Evolutionary conservation across 768 basidiomycete species (phyloP), one percentile per base, ranked within the genome.

Genomic region (Leccinum subgranulosum): DNA sequence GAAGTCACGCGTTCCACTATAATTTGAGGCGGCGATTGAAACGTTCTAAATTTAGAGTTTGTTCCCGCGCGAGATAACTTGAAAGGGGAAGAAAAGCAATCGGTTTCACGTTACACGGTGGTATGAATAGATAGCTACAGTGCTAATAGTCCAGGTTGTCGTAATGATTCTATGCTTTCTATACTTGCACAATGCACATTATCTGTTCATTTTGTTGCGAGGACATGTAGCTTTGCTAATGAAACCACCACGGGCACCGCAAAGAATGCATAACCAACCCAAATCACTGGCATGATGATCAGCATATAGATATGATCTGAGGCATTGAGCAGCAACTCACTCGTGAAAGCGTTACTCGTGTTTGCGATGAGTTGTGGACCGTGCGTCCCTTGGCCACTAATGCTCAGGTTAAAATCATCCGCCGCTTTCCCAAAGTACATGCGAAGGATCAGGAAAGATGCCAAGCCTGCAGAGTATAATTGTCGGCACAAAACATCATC

Each of bases 351-450:
- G 62, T 88, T 90, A 59, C 86, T 81, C n/a, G 76, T 75, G 11
- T 75, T 69, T 28, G 90, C 90, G 46, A 84, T 73, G 46, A 92
- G 75, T 33, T 82, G 73, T 2, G 87, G 86, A 5, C 80, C 85
- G 55, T 79, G 73, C 3, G 67, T 58, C 21, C 84, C 86, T 58
- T 80, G 79, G 9, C 78, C 68, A 25, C 74, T 60, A 52, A 92
- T 84, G 52, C 77, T 82, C 46, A 74, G 66, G 68, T 92, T 92
- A 73, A 92, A 92, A 65, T 90, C 89, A 53, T 85, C 81, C 0
- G 86, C 83, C 2, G 88, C 84, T 70, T 91, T 90, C 19, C 85
- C 88, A 60, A 90, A 90, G 83, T 86, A 90, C 82, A 92, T 88
- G 59, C 87, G 83, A 53, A 88, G 73, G 57, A 92, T 78, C 19